Evolutionary conservation across 2,329 filamentous ascomycete species (phyloP).

Genomic region (Paradendryphiella salina): DNA sequence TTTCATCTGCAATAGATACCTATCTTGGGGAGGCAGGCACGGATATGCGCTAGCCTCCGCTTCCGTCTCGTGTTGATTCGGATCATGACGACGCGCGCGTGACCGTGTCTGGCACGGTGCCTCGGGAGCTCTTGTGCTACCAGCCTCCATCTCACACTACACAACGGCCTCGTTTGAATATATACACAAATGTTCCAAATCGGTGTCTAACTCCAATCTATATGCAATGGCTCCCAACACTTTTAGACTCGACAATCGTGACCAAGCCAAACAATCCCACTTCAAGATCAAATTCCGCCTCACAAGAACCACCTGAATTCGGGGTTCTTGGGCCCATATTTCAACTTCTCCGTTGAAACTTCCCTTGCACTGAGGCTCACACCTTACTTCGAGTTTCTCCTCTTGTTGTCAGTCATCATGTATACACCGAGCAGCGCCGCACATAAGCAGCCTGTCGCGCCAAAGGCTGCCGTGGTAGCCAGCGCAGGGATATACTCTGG

Average conservation of each 20-base stretch:
- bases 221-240: neutral
- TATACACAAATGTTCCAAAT: neutral
- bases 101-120: constrained; percentile 7
- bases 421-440: constrained; percentile 62
- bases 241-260: neutral
- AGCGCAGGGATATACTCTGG: constrained; percentile 70
- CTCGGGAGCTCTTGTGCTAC: neutral
- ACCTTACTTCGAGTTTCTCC: constrained; percentile 62
- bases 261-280: neutral
- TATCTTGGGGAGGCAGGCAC: neutral
- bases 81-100: constrained; percentile 13
- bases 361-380: constrained; percentile 57
- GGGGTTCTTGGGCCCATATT: constrained; percentile 49
- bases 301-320: constrained; percentile 54
- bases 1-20: too few species aligned
- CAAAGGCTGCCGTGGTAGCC: constrained; percentile 66
- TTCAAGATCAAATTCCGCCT: neutral
- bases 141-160: neutral
- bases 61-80: constrained; percentile 9
- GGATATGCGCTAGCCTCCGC: neutral
- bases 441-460: constrained; percentile 60
- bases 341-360: constrained; percentile 52
- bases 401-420: constrained; percentile 68
- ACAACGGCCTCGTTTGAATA: neutral
- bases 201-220: neutral